These are phyloP conservation scores for Entophlyctis luteolus DNA, from an alignment of 192 early-diverging fungal genomes.

Conservation along the genomic window DNA sequence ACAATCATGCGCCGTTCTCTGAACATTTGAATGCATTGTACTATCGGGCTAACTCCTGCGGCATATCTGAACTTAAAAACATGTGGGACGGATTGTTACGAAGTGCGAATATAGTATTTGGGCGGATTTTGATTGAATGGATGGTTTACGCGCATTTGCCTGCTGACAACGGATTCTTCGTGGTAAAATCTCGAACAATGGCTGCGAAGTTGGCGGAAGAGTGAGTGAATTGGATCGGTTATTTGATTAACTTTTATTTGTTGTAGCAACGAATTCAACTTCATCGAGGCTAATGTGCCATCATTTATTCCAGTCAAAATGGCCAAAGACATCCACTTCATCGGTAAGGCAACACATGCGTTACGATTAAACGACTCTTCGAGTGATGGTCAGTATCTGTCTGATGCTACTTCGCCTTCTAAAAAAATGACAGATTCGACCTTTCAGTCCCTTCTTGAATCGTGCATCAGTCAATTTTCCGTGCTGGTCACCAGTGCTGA, in stretches of 20 bases:
- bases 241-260: no score
- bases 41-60: constrained; percentile 12
- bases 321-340: constrained; percentile 64
- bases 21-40: no score
- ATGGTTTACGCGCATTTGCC: constrained; percentile 62
- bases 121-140: constrained; percentile 61
- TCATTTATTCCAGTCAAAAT: constrained; percentile 46
- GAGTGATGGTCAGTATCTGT: no score
- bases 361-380: no score
- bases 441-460: constrained; percentile 23
- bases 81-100: constrained; percentile 43
- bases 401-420: background rate
- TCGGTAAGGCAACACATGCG: constrained; percentile 65
- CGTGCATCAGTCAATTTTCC: constrained; percentile 14
- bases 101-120: constrained; percentile 50
- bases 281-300: constrained; percentile 48
- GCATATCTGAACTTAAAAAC: background rate
- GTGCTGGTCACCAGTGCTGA: constrained; percentile 14
- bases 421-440: background rate
- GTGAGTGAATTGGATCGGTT: background rate
- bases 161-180: constrained; percentile 64
- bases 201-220: constrained; percentile 8
- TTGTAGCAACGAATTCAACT: no score
- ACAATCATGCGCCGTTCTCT: background rate
- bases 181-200: constrained; percentile 28